phyloP scores from a whole-genome alignment of 164 flowering plant species.

The Chimonanthus salicifolius region DNA sequence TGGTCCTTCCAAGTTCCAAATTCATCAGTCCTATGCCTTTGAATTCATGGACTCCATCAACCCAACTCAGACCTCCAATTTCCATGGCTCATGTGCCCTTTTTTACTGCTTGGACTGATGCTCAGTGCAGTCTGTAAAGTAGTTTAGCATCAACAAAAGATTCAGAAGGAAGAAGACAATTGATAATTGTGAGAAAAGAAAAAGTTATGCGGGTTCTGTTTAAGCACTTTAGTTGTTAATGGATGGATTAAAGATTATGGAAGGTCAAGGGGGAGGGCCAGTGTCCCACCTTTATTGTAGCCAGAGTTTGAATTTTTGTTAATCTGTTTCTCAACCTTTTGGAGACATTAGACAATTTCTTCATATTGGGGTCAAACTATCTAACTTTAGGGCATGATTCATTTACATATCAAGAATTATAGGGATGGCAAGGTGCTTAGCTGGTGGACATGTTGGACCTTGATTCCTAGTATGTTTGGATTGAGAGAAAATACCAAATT shows the following conservation, averaged over 20 bases:
- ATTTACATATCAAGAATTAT: constrained; percentile 5
- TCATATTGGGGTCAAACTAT: constrained; percentile 16
- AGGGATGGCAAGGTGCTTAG: constrained; percentile 13
- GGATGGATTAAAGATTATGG: constrained; percentile 7
- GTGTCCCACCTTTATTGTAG: constrained; percentile 16
- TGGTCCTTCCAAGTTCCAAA: constrained; percentile 29
- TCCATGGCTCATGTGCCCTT: constrained; percentile 62
- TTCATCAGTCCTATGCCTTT: constrained; percentile 19
- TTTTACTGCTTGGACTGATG: constrained; percentile 76
- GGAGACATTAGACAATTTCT: constrained; percentile 19
- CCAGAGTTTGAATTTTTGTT: constrained; percentile 18
- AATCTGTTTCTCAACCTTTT: constrained; percentile 11
- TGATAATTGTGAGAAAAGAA: not conserved
- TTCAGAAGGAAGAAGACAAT: constrained; percentile 3
- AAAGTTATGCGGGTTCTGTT: not conserved
- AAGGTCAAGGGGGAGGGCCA: constrained; percentile 14
- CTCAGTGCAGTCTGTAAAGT: constrained; percentile 18
- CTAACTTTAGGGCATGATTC: not conserved
- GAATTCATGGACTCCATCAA: constrained; percentile 45
- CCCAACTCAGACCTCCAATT: constrained; percentile 39
- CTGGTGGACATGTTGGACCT: constrained; percentile 11
- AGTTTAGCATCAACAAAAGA: constrained; percentile 29
- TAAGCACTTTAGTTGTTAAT: not conserved
- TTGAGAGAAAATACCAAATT: too few relatives aligned
- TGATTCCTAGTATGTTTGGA: not conserved